Percentiles rank a stretch among this genome's conserved stretches.
These are phyloP conservation scores for Avena insularis DNA, from an alignment of 176 grass and related monocot genomes.

Conservation along the genomic window DNA sequence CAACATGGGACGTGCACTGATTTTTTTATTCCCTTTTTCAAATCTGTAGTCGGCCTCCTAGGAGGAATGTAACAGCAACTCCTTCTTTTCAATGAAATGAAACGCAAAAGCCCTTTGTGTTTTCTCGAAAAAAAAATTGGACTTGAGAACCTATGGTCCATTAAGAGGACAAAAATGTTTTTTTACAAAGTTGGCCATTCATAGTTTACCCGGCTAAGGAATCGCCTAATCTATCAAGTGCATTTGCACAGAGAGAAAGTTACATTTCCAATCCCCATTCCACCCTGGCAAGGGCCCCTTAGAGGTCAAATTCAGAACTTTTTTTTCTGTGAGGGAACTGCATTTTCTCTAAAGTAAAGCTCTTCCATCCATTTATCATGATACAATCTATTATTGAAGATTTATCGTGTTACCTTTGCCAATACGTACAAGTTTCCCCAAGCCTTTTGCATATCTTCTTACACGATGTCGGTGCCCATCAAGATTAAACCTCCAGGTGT, in stretches of 20 bases:
- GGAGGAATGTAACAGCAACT: no score
- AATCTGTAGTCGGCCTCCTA: no score
- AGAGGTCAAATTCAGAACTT: not conserved
- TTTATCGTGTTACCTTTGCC: slow-evolving; percentile 80
- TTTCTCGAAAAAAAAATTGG: no score
- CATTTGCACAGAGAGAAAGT: not conserved
- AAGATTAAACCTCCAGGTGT: slow-evolving; percentile 77
- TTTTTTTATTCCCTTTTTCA: no score
- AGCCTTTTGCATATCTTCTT: slow-evolving; percentile 85
- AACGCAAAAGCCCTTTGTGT: no score
- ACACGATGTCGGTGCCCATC: slow-evolving; percentile 84
- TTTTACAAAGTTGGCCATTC: slow-evolving; percentile 1
- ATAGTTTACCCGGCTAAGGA: slow-evolving; percentile 9
- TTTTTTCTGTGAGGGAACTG: not conserved
- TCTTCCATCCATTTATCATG: not conserved
- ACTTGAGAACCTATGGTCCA: not conserved
- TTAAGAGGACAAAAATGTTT: not conserved
- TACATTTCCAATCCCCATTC: slow-evolving; percentile 20
- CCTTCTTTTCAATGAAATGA: no score
- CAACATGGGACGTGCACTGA: no score
- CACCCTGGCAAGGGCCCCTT: not conserved
- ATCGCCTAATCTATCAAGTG: not conserved
- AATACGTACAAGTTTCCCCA: slow-evolving; percentile 85
- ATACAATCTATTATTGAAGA: not conserved
- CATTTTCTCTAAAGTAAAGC: not conserved